phyloP scores from a whole-genome alignment of 768 basidiomycete species.

The Sarcomyxa edulis region DNA sequence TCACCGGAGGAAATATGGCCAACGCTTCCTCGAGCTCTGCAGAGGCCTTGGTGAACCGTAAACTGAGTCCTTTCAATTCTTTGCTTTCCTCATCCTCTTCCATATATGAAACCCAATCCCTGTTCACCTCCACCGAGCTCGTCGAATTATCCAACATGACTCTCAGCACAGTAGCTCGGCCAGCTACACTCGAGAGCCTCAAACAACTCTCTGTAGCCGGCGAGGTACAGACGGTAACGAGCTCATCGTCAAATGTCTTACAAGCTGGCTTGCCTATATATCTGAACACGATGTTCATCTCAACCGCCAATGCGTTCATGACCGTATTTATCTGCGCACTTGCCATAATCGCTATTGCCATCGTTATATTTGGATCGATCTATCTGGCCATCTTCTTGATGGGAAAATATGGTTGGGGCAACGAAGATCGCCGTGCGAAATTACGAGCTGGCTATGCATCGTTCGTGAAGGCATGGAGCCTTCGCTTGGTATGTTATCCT shows the following conservation, averaged over 20 bases:
- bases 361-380: conserved; percentile 45
- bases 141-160: too few relatives aligned
- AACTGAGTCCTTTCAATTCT: conserved; percentile 72
- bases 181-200: too few relatives aligned
- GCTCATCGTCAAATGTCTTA: conserved; percentile 58
- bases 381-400: conserved; percentile 38
- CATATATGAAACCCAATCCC: not conserved
- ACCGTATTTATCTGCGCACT: conserved; percentile 77
- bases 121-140: not conserved
- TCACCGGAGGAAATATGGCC: conserved; percentile 73
- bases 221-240: conserved; percentile 63
- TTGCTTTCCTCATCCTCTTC: not conserved
- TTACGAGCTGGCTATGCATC: conserved; percentile 31
- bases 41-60: conserved; percentile 74
- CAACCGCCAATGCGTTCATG: conserved; percentile 86
- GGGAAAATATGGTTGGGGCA: conserved; percentile 17
- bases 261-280: conserved; percentile 82
- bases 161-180: too few relatives aligned
- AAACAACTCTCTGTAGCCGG: conserved; percentile 20
- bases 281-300: conserved; percentile 70
- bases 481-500: conserved; percentile 56
- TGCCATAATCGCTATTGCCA: conserved; percentile 57
- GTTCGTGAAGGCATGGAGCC: conserved; percentile 53
- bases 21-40: conserved; percentile 56
- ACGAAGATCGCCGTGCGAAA: conserved; percentile 12